Conservation (phyloP, 768 basidiomycete genomes). For the Macrolepiota dolichaula region DNA sequence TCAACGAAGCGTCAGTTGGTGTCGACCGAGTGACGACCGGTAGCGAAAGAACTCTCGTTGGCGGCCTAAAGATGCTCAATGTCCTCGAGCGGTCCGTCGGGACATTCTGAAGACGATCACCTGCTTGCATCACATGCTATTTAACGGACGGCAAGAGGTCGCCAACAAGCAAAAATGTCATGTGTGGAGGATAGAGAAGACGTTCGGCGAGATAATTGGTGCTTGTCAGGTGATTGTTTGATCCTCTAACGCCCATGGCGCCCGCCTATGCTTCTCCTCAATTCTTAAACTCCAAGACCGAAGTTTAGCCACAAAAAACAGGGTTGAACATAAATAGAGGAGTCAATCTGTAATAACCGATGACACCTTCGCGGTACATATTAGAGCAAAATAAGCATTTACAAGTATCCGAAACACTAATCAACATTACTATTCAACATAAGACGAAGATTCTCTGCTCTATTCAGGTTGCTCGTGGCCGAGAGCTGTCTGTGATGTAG, state of each 20-base stretch:
- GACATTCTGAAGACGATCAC: not conserved
- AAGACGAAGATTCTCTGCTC: not conserved
- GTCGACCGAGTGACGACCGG: not conserved
- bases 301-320: not conserved
- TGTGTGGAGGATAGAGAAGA: not conserved
- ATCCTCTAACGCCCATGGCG: not conserved
- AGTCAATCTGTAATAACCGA: not conserved
- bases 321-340: not conserved
- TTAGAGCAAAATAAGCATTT: not conserved
- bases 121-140: constrained; percentile 7
- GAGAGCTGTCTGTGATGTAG: not conserved
- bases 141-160: not conserved
- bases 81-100: not conserved
- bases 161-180: not conserved
- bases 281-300: not conserved
- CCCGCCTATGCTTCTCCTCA: no score
- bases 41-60: not conserved
- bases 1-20: not conserved
- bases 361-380: not conserved
- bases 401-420: not conserved
- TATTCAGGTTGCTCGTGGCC: not conserved
- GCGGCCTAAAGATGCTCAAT: not conserved
- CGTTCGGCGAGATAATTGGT: not conserved
- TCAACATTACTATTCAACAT: not conserved
- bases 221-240: not conserved